These are phyloP conservation scores for Boeremia lycopersici DNA, from an alignment of 2,329 filamentous ascomycete genomes.

Conservation along the genomic window DNA sequence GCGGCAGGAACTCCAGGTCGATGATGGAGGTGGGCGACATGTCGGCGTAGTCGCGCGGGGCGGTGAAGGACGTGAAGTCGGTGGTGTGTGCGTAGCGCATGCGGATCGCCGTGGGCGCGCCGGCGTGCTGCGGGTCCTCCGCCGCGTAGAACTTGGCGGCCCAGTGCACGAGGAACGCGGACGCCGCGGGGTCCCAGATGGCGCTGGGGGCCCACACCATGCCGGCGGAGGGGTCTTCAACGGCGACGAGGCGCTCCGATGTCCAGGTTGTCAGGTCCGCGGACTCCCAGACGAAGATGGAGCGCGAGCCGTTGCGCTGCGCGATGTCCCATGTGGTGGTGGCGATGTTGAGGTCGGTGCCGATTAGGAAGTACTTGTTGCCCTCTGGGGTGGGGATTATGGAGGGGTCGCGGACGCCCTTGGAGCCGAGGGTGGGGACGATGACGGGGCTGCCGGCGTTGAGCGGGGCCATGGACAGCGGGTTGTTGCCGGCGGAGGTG, in stretches of 20 bases:
- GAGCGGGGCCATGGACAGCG: constrained; percentile 56
- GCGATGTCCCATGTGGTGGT: constrained; percentile 61
- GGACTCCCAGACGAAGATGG: constrained; percentile 63
- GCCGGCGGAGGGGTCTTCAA: constrained; percentile 60
- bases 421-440: constrained; percentile 57
- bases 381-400: constrained; percentile 55
- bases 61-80: constrained; percentile 61
- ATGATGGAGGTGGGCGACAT: constrained; percentile 57
- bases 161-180: constrained; percentile 58
- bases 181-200: constrained; percentile 57
- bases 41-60: constrained; percentile 59
- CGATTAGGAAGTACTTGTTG: constrained; percentile 62
- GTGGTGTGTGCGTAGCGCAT: constrained; percentile 63
- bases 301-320: constrained; percentile 57
- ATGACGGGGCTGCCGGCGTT: constrained; percentile 58
- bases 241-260: constrained; percentile 55
- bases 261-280: constrained; percentile 59
- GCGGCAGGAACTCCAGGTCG: constrained; percentile 62
- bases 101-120: constrained; percentile 48
- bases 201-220: constrained; percentile 66
- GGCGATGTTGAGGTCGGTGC: constrained; percentile 60
- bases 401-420: constrained; percentile 60
- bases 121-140: constrained; percentile 57
- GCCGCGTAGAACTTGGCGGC: constrained; percentile 54
- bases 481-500: constrained; percentile 59